These are phyloP conservation scores for Epichloe glyceriae DNA, from an alignment of 2,329 filamentous ascomycete genomes.

Conservation along the genomic window DNA sequence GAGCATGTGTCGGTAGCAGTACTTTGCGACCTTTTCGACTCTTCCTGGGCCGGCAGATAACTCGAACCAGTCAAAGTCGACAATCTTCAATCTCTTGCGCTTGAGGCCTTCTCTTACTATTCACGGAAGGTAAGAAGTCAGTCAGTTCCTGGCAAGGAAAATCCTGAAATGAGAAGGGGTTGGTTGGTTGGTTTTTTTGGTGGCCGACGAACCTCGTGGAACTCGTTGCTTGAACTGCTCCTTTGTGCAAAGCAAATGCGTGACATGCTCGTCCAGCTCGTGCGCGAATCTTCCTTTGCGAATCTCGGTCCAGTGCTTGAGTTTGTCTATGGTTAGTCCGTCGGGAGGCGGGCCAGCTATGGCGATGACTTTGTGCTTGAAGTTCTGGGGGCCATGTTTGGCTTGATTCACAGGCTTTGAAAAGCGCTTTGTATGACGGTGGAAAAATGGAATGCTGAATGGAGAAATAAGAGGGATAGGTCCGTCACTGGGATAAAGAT, in stretches of 20 bases:
- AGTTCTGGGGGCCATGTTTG: not conserved
- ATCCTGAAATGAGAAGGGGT: too few species aligned
- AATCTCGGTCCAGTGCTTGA: conserved; percentile 51
- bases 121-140: not conserved
- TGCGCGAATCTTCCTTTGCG: conserved; percentile 47
- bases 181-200: not conserved
- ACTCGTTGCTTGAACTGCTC: conserved; percentile 42
- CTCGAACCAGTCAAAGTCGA: conserved; percentile 41
- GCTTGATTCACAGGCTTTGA: not conserved
- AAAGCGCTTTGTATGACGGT: too few species aligned
- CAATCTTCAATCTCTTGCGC: conserved; percentile 24
- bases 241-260: conserved; percentile 58
- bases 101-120: conserved; percentile 25
- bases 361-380: conserved; percentile 30
- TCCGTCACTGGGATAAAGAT: not conserved
- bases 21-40: not conserved
- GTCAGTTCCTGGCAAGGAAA: too few species aligned
- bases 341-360: conserved; percentile 44
- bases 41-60: conserved; percentile 23
- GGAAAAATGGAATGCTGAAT: too few species aligned
- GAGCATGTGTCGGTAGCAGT: not conserved
- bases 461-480: not conserved
- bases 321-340: conserved; percentile 35
- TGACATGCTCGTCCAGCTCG: conserved; percentile 42
- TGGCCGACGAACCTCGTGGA: conserved; percentile 20